phyloP scores from a whole-genome alignment of 1,284 basidiomycete species.

The Irpex lacteus region DNA sequence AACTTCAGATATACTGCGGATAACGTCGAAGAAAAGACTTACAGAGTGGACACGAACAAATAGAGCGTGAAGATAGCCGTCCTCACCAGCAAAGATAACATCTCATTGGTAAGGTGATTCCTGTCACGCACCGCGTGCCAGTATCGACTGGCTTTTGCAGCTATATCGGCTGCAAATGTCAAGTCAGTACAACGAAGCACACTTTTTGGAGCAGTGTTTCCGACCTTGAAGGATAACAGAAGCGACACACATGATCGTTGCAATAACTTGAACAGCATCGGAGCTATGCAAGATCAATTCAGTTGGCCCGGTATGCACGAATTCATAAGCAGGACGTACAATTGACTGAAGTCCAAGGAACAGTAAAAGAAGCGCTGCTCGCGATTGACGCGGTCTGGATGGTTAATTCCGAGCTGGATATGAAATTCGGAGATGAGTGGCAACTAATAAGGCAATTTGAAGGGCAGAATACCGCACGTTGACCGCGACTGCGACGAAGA shows the following conservation, averaged over 20 bases:
- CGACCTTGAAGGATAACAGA: slow-evolving; percentile 21
- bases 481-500: slow-evolving; percentile 22
- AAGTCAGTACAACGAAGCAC: background rate
- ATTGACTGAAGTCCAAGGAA: slow-evolving; percentile 20
- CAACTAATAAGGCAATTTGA: background rate
- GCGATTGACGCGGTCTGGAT: slow-evolving; percentile 23
- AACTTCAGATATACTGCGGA: background rate
- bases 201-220: background rate
- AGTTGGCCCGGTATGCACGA: background rate
- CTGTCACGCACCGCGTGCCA: slow-evolving; percentile 18
- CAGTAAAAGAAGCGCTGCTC: slow-evolving; percentile 25
- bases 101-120: slow-evolving; percentile 10
- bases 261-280: slow-evolving; percentile 17
- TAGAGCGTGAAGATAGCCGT: slow-evolving; percentile 22
- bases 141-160: slow-evolving; percentile 14
- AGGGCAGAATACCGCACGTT: slow-evolving; percentile 15
- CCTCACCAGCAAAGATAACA: slow-evolving; percentile 18
- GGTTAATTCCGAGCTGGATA: slow-evolving; percentile 19
- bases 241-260: slow-evolving; percentile 20
- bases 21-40: slow-evolving; percentile 8
- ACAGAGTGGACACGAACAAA: slow-evolving; percentile 22
- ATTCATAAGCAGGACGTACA: slow-evolving; percentile 16
- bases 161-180: slow-evolving; percentile 18
- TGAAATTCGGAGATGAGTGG: background rate
- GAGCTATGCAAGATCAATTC: slow-evolving; percentile 5